phyloP scores from a whole-genome alignment of 2,329 filamentous ascomycete genomes.

The Trichoderma lentiforme region DNA sequence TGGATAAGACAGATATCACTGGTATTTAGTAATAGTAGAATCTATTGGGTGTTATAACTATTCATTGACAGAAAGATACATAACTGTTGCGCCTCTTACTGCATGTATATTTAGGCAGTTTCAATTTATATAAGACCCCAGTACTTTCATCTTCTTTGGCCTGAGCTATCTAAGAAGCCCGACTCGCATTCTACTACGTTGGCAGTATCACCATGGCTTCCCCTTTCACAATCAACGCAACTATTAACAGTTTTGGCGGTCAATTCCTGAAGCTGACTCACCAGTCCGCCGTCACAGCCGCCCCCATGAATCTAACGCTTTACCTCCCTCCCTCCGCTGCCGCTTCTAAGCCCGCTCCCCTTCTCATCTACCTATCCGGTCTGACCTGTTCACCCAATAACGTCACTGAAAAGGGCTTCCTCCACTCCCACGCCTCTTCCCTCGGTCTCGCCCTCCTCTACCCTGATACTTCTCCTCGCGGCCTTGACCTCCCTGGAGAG shows the following conservation, averaged over 20 bases:
- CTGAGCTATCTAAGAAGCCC: fast-evolving
- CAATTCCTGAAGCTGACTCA: constrained; percentile 93
- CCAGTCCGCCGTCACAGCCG: constrained; percentile 71
- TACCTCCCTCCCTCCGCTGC: constrained; percentile 76
- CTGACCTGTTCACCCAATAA: constrained; percentile 93
- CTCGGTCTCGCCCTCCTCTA: constrained; percentile 89
- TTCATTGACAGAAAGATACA: neutral
- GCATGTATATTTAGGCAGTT: neutral
- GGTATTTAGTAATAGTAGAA: neutral
- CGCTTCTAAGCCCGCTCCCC: constrained; percentile 57
- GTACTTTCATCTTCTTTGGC: too few relatives aligned
- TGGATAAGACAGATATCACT: neutral
- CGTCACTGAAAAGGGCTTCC: constrained; percentile 79
- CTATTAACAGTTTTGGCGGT: constrained; percentile 88
- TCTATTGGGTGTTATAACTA: neutral
- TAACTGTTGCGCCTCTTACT: neutral
- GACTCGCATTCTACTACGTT: too few relatives aligned
- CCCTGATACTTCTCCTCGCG: constrained; percentile 91
- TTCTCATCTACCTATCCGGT: constrained; percentile 90
- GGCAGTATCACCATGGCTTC: too few relatives aligned
- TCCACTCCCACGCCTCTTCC: constrained; percentile 76
- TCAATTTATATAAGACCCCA: neutral
- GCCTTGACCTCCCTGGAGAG: constrained; percentile 76
- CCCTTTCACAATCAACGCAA: constrained; percentile 68
- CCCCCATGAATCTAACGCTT: constrained; percentile 88